These are phyloP conservation scores for Fagopyrum esculentum DNA, from an alignment of 148 eudicot species.

Conservation along the genomic window DNA sequence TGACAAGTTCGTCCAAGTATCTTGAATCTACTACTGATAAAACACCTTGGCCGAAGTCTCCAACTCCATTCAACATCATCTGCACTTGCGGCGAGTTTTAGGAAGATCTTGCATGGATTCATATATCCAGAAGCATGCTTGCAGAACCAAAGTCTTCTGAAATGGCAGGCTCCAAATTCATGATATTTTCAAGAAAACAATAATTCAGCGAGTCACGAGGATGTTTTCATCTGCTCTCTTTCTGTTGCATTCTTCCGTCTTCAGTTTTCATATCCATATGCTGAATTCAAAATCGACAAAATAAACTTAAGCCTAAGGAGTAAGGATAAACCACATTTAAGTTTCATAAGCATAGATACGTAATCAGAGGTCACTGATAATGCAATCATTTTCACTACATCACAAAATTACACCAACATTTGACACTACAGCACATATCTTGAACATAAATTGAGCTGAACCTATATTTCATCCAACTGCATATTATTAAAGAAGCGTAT, in stretches of 20 bases:
- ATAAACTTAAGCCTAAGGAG: too few species aligned
- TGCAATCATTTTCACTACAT: too few species aligned
- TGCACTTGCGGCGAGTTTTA: not conserved
- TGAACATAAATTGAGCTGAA: not conserved
- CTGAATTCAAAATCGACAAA: too few species aligned
- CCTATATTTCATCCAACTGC: not conserved
- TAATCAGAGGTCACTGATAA: too few species aligned
- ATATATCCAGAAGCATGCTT: not conserved
- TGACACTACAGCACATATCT: too few species aligned
- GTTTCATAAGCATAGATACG: too few species aligned
- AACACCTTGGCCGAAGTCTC: not conserved
- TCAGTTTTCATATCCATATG: too few species aligned
- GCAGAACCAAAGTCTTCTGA: not conserved
- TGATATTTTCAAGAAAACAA: not conserved
- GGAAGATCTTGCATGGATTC: not conserved
- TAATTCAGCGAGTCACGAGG: not conserved
- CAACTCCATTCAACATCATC: not conserved
- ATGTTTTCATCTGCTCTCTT: not conserved
- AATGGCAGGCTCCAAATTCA: not conserved
- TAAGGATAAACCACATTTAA: too few species aligned
- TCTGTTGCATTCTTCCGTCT: not conserved
- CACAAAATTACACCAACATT: too few species aligned
- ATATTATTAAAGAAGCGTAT: not conserved
- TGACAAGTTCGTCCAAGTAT: slow-evolving; percentile 34
- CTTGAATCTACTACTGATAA: not conserved